phyloP scores from a whole-genome alignment of 495 filamentous ascomycete species.

The Xylaria flabelliformis region DNA sequence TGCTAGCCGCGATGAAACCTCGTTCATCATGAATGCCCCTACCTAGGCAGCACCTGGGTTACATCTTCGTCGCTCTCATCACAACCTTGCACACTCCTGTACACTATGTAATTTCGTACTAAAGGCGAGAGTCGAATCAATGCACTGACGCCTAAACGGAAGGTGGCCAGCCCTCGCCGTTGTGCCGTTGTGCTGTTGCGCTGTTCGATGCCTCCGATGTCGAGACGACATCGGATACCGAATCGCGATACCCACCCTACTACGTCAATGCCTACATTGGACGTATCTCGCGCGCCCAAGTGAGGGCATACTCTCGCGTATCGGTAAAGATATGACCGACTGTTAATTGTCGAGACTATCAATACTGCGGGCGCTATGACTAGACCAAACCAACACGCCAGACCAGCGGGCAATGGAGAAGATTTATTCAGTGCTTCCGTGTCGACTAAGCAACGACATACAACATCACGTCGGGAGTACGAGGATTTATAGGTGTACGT shows the following conservation, averaged over 20 bases:
- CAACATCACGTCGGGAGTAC: neutral
- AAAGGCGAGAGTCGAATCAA: neutral
- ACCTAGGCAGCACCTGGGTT: neutral
- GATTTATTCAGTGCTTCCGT: neutral
- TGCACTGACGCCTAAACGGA: constrained; percentile 23
- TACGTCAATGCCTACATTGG: constrained; percentile 18
- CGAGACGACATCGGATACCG: constrained; percentile 20
- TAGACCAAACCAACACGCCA: too few species aligned
- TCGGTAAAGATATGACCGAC: constrained; percentile 19
- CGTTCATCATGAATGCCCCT: constrained; percentile 7
- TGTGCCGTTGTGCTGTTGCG: neutral
- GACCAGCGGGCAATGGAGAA: neutral
- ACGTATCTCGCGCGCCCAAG: constrained; percentile 1
- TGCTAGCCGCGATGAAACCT: constrained; percentile 25
- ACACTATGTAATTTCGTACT: neutral
- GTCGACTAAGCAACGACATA: neutral
- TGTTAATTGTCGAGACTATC: neutral
- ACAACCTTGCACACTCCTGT: constrained; percentile 6
- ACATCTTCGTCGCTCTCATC: constrained; percentile 17
- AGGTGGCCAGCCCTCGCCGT: constrained; percentile 10
- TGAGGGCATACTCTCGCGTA: constrained; percentile 14
- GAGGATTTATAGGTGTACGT: neutral
- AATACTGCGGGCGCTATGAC: neutral
- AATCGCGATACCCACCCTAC: constrained; percentile 16
- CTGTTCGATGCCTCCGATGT: constrained; percentile 18